Percentiles rank a stretch among this genome's conserved stretches.
phyloP scores from a whole-genome alignment of 768 basidiomycete genomes.

The Amanita fuliginea region DNA sequence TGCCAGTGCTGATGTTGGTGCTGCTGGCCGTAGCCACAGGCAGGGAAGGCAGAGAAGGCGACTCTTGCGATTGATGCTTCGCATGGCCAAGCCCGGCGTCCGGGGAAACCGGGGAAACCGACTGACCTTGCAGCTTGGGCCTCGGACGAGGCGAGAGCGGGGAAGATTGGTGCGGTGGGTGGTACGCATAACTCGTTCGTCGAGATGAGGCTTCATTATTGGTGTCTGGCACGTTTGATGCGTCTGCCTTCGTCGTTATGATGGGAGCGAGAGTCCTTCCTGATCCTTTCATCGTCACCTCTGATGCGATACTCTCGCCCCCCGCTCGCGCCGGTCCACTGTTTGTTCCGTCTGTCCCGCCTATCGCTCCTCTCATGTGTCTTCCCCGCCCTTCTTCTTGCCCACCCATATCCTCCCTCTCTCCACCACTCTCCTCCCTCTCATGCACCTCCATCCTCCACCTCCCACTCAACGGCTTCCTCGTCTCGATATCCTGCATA shows the following conservation, averaged over 20 bases:
- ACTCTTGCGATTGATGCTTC: neutral
- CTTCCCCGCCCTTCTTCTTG: neutral
- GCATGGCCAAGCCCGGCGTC: neutral
- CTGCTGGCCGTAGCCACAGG: neutral
- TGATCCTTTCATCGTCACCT: conserved; percentile 1
- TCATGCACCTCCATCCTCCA: conserved; percentile 14
- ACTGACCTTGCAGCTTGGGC: neutral
- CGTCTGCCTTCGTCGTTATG: too few species aligned
- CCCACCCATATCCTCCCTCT: conserved; percentile 1
- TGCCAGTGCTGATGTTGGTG: neutral
- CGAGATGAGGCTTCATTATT: neutral
- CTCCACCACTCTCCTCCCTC: conserved; percentile 8
- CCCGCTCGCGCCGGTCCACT: conserved; percentile 1
- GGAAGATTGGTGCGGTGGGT: neutral
- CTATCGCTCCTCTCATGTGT: conserved; percentile 7
- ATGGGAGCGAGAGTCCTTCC: too few species aligned
- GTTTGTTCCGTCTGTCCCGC: neutral
- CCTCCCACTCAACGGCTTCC: conserved; percentile 49
- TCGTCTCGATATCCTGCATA: conserved; percentile 64
- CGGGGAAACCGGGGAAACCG: neutral
- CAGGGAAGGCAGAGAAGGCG: neutral
- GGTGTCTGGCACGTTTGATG: neutral
- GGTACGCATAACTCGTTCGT: neutral
- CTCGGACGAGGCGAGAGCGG: neutral
- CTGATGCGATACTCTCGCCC: neutral